A percentile compares a stretch with the other conserved stretches of the same genome.
Evolutionary conservation across 306 rosid species (phyloP).

Genomic region (Acacia melanoxylon): DNA sequence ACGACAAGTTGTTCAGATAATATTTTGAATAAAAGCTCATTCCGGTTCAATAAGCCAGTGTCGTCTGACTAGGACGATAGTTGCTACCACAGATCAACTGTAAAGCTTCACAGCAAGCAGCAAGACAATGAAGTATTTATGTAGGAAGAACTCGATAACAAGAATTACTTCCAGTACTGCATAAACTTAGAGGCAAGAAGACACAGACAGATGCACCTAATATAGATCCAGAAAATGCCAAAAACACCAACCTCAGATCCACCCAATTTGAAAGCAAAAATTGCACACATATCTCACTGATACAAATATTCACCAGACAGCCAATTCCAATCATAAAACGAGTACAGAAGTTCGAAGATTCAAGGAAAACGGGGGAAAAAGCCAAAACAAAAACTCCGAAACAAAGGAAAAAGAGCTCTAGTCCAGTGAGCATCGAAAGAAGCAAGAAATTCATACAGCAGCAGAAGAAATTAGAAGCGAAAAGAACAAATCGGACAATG

Average conservation of each 20-base stretch:
- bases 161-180: neutral
- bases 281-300: neutral
- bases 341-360: slow-evolving; percentile 10
- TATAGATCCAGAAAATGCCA: slow-evolving; percentile 16
- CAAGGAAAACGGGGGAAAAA: neutral
- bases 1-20: neutral
- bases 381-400: neutral
- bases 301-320: slow-evolving; percentile 20
- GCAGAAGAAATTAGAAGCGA: slow-evolving; percentile 24
- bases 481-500: slow-evolving; percentile 12
- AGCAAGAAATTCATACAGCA: neutral
- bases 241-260: slow-evolving; percentile 28
- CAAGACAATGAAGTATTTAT: neutral
- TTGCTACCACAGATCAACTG: slow-evolving; percentile 1
- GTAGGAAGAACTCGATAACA: neutral
- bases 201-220: slow-evolving; percentile 13
- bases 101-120: neutral
- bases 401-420: neutral
- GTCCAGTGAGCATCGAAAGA: neutral
- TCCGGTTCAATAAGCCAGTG: slow-evolving; percentile 12
- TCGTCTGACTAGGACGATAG: slow-evolving; percentile 1
- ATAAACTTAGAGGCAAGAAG: slow-evolving; percentile 9
- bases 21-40: slow-evolving; percentile 1
- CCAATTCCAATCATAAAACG: slow-evolving; percentile 29
- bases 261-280: neutral